Base-by-base conservation (phyloP, 345 rosid genomes). In the Linum trigynum region DNA sequence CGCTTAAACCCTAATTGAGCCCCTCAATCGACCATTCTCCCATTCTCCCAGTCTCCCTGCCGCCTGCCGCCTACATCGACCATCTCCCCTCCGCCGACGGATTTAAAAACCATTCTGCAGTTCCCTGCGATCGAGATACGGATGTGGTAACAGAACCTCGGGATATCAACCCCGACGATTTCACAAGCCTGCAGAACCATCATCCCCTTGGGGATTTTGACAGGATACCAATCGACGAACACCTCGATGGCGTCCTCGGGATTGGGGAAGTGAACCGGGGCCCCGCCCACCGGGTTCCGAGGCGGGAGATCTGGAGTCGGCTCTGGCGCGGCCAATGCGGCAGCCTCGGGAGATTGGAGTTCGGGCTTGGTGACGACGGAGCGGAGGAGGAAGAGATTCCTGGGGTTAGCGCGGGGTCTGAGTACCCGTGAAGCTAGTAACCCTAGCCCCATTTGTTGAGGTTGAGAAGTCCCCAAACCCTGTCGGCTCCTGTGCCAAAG, bases 161-260 rank as follows among this genome's bases (percentile, higher is more conserved):
- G 99, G 71, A 94, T 94, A 74, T 94, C 99, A n/a, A 89, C 97
- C 23, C 97, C 97, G 7, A 97, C 99, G 64, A 91, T 83, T 80
- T 94, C 97, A 71, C 97, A 94, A 7, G 97, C 97, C 81, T 94
- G 99, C 38, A 94, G 80, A 42, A 94, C 99, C 2, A 95, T 90
- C 81, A 94, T 80, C 35, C 97, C 99, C 80, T 94, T 94, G 36
- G 99, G 97, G 73, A 94, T 80, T 86, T 88, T 94, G 70, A 94
- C 91, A 62, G 96, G 91, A 60, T 77, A 81, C 0, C 95, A 97
- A 64, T 91, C 99, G 4, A 94, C 99, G 58, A 84, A 91, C 55
- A 94, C 99, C 84, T 94, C 99, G 80, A 91, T 88, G 59, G 97
- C 97, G 41, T 94, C 99, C 9, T 88, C 99, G 0, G 96, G 97